Percentiles rank a stretch among this genome's conserved stretches.
Evolutionary conservation across 306 rosid species (phyloP).

Genomic region (Comarum palustre): DNA sequence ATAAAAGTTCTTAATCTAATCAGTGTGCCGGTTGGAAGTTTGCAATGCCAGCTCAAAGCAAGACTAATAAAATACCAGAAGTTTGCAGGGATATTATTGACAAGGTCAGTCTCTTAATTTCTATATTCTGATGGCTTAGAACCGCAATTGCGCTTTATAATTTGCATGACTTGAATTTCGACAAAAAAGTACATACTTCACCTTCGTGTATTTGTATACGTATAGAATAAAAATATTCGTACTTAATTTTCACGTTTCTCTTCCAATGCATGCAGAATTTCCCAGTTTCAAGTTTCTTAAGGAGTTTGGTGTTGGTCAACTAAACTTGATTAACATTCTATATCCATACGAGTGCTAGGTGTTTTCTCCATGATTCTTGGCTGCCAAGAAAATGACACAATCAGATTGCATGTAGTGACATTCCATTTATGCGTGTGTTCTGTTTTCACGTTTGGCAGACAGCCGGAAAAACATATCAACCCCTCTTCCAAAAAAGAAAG

Average conservation of each 20-base stretch:
- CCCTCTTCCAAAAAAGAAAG: not conserved
- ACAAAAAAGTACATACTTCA: not conserved
- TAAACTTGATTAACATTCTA: not conserved
- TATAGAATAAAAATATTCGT: not conserved
- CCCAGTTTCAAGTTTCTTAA: not conserved
- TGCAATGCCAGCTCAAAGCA: conserved; percentile 20
- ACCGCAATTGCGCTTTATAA: not conserved
- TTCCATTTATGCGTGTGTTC: not conserved
- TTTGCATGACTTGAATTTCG: not conserved
- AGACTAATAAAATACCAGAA: conserved; percentile 6
- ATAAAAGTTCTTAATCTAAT: conserved; percentile 1
- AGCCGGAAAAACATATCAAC: not conserved
- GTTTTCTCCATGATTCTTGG: conserved; percentile 17
- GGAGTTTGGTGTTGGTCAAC: not conserved
- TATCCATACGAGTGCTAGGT: not conserved
- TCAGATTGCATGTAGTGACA: conserved; percentile 9
- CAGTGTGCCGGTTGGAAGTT: conserved; percentile 29
- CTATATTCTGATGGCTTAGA: not conserved
- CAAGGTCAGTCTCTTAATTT: not conserved
- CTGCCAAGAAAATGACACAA: conserved; percentile 16
- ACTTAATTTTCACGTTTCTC: conserved; percentile 2
- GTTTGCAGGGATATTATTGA: not conserved
- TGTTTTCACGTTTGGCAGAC: not conserved
- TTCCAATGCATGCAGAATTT: not conserved
- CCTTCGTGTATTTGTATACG: not conserved